Evolutionary conservation across 805 yeast genomes (phyloP).

Genomic region (Ogataea corticis): DNA sequence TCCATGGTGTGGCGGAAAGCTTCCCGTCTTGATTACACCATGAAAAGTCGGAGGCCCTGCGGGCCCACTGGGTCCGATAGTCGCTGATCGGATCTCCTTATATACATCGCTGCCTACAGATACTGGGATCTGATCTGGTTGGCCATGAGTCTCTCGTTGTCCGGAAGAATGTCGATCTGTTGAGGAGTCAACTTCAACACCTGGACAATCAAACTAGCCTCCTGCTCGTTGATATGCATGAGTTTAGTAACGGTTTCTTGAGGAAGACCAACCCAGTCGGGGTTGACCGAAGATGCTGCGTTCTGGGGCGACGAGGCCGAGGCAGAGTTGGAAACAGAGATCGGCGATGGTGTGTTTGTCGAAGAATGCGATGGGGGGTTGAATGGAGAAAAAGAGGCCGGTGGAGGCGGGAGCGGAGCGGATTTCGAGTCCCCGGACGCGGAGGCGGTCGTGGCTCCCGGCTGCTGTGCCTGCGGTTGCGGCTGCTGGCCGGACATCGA

Average conservation of each 20-base stretch:
- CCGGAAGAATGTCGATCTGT: constrained; percentile 50
- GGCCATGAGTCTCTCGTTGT: constrained; percentile 56
- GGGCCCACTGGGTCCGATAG: too few relatives aligned
- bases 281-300: constrained; percentile 26
- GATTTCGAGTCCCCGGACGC: constrained; percentile 5
- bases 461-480: constrained; percentile 13
- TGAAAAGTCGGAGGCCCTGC: too few relatives aligned
- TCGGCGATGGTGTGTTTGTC: constrained; percentile 19
- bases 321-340: constrained; percentile 19
- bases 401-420: constrained; percentile 6
- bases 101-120: constrained; percentile 23
- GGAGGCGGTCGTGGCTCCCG: constrained; percentile 6
- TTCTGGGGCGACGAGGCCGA: constrained; percentile 18
- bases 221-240: constrained; percentile 51
- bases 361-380: constrained; percentile 19
- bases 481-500: constrained; percentile 37
- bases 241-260: constrained; percentile 51
- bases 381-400: constrained; percentile 21
- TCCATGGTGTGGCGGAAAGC: too few relatives aligned
- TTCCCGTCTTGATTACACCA: not conserved
- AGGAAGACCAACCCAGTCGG: constrained; percentile 51
- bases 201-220: constrained; percentile 57
- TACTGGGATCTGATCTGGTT: constrained; percentile 56
- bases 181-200: constrained; percentile 51
- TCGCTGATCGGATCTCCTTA: too few relatives aligned